These are phyloP conservation scores for Somion occarium DNA, from an alignment of 1,284 basidiomycete genomes.

Conservation along the genomic window DNA sequence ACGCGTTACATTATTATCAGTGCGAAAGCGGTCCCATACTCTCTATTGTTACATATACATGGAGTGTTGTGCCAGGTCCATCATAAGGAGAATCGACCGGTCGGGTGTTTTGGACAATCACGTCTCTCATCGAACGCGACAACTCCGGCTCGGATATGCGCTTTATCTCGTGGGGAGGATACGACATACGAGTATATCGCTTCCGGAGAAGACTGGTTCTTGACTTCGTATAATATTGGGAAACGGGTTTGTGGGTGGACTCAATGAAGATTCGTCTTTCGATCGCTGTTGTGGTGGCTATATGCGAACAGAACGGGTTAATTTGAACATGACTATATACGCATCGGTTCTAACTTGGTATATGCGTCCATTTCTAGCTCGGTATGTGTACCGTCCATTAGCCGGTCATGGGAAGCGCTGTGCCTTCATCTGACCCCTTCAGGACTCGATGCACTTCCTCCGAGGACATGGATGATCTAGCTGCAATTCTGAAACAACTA, in stretches of 20 bases:
- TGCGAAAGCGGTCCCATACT: conserved; percentile 4
- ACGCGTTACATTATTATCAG: conserved; percentile 8
- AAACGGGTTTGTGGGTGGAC: conserved; percentile 10
- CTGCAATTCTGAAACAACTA: neutral
- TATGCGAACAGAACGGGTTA: too few species aligned
- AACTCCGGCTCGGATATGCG: conserved; percentile 9
- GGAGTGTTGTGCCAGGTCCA: conserved; percentile 6
- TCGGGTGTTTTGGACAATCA: conserved; percentile 13
- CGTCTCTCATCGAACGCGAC: conserved; percentile 10
- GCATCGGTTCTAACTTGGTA: neutral
- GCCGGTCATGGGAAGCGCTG: neutral
- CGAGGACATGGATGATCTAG: neutral
- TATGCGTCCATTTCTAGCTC: neutral
- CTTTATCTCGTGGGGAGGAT: conserved; percentile 11
- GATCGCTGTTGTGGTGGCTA: too few species aligned
- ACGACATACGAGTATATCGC: conserved; percentile 10
- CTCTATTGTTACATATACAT: neutral
- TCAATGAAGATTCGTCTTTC: neutral
- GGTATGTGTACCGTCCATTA: neutral
- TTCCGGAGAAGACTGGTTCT: conserved; percentile 8
- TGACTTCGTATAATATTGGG: neutral
- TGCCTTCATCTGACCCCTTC: neutral
- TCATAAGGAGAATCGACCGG: conserved; percentile 10
- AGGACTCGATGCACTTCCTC: neutral
- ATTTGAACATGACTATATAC: too few species aligned